Conservation (phyloP, 2,329 filamentous ascomycete genomes). For the Dryadomyces quercivorus region DNA sequence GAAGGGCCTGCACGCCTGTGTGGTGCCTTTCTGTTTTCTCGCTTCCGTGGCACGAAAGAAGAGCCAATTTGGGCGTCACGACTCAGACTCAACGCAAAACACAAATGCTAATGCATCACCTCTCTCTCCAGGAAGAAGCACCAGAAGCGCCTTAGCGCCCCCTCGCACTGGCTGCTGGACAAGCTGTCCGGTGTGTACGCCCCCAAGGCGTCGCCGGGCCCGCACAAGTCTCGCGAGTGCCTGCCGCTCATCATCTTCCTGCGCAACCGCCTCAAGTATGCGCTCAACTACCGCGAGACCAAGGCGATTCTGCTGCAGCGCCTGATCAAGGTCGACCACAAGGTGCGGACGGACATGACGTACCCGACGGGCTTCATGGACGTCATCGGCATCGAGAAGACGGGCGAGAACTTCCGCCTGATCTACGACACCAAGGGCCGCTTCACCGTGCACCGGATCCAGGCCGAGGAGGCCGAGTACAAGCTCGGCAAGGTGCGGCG, state of each 20-base stretch:
- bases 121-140: constrained; percentile 71
- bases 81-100: not conserved
- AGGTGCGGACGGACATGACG: constrained; percentile 97
- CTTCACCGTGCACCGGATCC: constrained; percentile 99
- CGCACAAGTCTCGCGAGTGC: constrained; percentile 99
- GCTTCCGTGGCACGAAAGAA: not conserved
- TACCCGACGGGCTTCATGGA: constrained; percentile 99
- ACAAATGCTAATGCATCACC: not conserved
- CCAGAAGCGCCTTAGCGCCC: constrained; percentile 98
- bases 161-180: constrained; percentile 99
- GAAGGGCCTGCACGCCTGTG: not conserved
- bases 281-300: constrained; percentile 95
- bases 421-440: constrained; percentile 99
- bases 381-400: constrained; percentile 99
- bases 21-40: not conserved
- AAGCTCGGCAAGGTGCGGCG: constrained; percentile 99
- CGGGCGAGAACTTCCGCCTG: constrained; percentile 99
- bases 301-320: constrained; percentile 99
- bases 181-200: constrained; percentile 90
- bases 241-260: constrained; percentile 98
- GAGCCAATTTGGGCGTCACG: not conserved
- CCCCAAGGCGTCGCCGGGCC: constrained; percentile 64
- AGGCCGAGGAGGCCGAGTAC: constrained; percentile 97
- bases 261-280: constrained; percentile 96
- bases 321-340: constrained; percentile 98